Evolutionary conservation across 2,329 filamentous ascomycete species (phyloP).

Genomic region (Exophiala viscosa): DNA sequence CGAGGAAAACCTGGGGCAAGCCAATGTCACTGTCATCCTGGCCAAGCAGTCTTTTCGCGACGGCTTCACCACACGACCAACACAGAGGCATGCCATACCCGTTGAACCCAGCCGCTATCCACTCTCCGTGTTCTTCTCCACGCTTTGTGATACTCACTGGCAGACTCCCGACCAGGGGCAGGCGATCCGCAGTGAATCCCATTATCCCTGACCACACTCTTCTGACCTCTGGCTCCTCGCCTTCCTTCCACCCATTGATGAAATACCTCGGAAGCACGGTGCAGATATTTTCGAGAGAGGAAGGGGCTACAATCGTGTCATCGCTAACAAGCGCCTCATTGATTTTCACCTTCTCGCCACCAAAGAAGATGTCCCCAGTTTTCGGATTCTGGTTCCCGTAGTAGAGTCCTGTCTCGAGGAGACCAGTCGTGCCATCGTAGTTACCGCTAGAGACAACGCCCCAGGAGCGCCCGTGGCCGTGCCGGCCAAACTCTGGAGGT

Average conservation of each 20-base stretch:
- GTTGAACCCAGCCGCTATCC: conserved; percentile 32
- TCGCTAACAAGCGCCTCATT: conserved; percentile 22
- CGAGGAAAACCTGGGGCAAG: conserved; percentile 6
- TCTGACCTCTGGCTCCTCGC: conserved; percentile 17
- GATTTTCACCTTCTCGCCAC: conserved; percentile 20
- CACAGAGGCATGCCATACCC: conserved; percentile 32
- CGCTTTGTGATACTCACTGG: conserved; percentile 17
- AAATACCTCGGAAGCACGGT: conserved; percentile 5
- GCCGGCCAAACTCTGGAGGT: conserved; percentile 1
- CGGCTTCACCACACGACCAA: conserved; percentile 29
- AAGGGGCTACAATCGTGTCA: conserved; percentile 13
- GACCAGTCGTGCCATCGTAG: conserved; percentile 4
- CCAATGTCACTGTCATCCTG: conserved; percentile 1
- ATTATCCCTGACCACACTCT: conserved; percentile 33
- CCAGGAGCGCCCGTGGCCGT: conserved; percentile 5
- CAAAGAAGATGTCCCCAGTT: conserved; percentile 26
- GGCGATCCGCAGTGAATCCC: conserved; percentile 30
- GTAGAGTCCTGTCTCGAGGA: conserved; percentile 19
- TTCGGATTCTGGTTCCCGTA: conserved; percentile 25
- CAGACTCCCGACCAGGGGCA: conserved; percentile 31
- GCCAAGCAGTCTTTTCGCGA: conserved; percentile 25
- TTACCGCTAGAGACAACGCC: background rate
- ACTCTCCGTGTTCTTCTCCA: conserved; percentile 26
- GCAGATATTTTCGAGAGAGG: conserved; percentile 1
- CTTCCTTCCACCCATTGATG: background rate